phyloP scores from a whole-genome alignment of 352 stramenopile species.

The Phytophthora pistaciae region DNA sequence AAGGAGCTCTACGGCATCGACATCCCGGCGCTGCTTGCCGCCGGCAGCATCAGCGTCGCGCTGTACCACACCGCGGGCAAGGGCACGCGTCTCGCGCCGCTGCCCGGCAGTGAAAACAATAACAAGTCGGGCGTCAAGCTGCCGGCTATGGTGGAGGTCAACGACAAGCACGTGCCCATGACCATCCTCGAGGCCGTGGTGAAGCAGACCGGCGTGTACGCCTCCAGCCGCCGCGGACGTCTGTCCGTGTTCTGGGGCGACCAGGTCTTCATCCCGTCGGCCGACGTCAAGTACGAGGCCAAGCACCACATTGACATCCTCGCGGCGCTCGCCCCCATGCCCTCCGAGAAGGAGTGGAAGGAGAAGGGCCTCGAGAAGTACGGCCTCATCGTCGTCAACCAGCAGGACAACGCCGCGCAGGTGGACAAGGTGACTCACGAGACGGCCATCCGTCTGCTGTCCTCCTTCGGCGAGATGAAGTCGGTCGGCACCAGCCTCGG shows the following conservation, averaged over 20 bases:
- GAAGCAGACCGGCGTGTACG: slow-evolving; percentile 98
- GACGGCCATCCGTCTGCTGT: slow-evolving; percentile 94
- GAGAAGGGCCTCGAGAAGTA: slow-evolving; percentile 98
- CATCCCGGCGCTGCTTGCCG: slow-evolving; percentile 81
- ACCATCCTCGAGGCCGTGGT: slow-evolving; percentile 98
- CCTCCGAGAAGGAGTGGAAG: slow-evolving; percentile 93
- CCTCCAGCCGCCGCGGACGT: slow-evolving; percentile 92
- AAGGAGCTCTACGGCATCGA: slow-evolving; percentile 90
- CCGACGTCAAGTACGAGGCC: slow-evolving; percentile 92
- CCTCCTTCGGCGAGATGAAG: slow-evolving; percentile 94
- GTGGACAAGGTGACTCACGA: slow-evolving; percentile 99
- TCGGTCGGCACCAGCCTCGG: slow-evolving; percentile 96
- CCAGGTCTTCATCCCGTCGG: slow-evolving; percentile 98
- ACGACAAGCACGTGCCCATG: slow-evolving; percentile 91
- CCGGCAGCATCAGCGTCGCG: slow-evolving; percentile 89
- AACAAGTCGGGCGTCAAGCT: slow-evolving; percentile 99
- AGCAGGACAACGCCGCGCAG: slow-evolving; percentile 92
- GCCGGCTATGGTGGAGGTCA: slow-evolving; percentile 92
- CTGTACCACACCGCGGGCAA: slow-evolving; percentile 99
- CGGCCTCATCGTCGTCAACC: slow-evolving; percentile 97
- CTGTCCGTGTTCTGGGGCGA: slow-evolving; percentile 99
- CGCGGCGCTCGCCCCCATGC: slow-evolving; percentile 95
- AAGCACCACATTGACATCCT: slow-evolving; percentile 98
- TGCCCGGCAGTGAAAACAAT: slow-evolving; percentile 98
- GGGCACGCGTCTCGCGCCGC: slow-evolving; percentile 96